Evolutionary conservation across 306 rosid species (phyloP), one percentile per base, ranked within the genome.

Genomic region (Senna siamea): DNA sequence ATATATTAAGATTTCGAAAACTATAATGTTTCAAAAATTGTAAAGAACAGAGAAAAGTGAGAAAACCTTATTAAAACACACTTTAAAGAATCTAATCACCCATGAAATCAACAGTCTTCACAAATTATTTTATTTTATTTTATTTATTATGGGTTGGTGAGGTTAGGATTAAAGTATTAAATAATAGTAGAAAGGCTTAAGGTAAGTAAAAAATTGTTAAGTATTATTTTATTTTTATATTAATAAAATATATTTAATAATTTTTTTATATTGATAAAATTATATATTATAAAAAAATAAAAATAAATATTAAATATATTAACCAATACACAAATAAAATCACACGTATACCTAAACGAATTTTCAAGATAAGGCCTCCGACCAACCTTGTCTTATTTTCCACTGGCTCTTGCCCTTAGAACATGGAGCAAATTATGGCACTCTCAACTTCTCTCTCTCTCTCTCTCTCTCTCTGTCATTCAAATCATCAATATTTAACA

Each of bases 341-440:
- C n/a, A n/a, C n/a, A n/a, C n/a, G n/a, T n/a, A n/a, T n/a, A n/a
- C n/a, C n/a, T n/a, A n/a, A n/a, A n/a, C n/a, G n/a, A n/a, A n/a
- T n/a, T n/a, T n/a, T 75, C 66, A 50, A 32, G 26, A 6, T 8
- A 58, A 62, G 81, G 86, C 68, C 87, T 81, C 87, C 71, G 74
- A 85, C 91, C 87, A 76, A 56, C 30, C 35, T 83, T 63, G 87
- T 80, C 90, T 57, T 73, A 66, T 84, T 80, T 85, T 87, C 88
- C 90, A 74, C 78, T 74, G 84, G 83, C 79, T 80, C 85, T 82
- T 87, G 85, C 84, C 93, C 92, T 84, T 78, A 70, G 90, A 93
- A 89, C 89, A 85, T 93, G 97, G 92, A 87, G 84, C 86, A 93
- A 93, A 90, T 90, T 90, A 86, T 93, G 93, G 89, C 86, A 75